Conservation (phyloP, 495 filamentous ascomycete species). For the Glonium stellatum region DNA sequence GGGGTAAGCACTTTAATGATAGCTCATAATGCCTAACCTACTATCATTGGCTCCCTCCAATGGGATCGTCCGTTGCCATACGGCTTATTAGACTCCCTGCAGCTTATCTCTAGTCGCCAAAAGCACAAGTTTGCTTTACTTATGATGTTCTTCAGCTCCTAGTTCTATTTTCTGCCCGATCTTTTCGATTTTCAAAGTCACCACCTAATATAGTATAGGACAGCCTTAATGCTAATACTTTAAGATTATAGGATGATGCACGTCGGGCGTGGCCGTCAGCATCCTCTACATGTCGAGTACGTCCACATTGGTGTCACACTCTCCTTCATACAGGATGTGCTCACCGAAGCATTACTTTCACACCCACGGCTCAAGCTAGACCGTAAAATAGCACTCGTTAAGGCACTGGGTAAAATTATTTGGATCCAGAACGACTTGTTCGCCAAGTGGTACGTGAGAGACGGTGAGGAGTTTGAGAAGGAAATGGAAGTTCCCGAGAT, state of each 20-base stretch:
- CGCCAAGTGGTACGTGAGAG: conserved; percentile 64
- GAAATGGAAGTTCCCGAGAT: conserved; percentile 50
- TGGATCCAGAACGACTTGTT: conserved; percentile 80
- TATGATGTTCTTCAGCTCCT: no score
- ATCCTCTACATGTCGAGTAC: conserved; percentile 67
- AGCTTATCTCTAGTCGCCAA: no score
- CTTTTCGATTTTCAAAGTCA: no score
- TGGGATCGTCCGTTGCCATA: no score
- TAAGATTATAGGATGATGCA: conserved; percentile 52
- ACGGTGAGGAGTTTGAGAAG: conserved; percentile 63
- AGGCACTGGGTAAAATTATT: conserved; percentile 54
- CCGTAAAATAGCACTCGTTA: conserved; percentile 61
- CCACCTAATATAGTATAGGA: no score
- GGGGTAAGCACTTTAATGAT: conserved; percentile 38
- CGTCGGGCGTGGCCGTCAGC: conserved; percentile 54
- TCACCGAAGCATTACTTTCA: conserved; percentile 65
- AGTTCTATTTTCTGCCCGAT: no score
- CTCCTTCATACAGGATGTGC: conserved; percentile 65
- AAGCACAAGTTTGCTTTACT: no score
- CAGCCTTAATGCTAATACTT: no score
- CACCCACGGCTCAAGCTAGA: conserved; percentile 56
- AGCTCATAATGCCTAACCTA: not conserved
- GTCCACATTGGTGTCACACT: conserved; percentile 64
- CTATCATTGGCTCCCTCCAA: not conserved
- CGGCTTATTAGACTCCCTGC: no score